Base-by-base conservation (phyloP, 2,329 filamentous ascomycete species). In the Microcyclosporella mali region DNA sequence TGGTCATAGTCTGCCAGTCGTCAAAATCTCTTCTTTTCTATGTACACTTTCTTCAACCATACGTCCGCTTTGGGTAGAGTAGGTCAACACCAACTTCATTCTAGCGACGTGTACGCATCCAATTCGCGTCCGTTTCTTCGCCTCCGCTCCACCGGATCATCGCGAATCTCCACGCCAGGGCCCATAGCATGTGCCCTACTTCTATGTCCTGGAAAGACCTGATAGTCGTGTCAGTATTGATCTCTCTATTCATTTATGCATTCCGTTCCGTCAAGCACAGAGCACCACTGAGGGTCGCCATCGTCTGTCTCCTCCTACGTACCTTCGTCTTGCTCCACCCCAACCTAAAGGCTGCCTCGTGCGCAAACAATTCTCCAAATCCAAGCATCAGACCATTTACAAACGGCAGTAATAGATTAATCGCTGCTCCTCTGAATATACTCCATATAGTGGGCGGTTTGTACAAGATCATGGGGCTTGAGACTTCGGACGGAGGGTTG, bases 351-450 rank as follows among this genome's bases (percentile, higher is more conserved):
- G 92, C 92, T 38, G 87, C 84, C 70, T 98, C 92, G 62, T 98
- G 92, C 41, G 92, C 92, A 66, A 98, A 90, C 39, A 98, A 70
- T 70, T 98, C 92, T 55, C 92, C 92, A 61, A 98, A 95, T 2
- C 92, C 92, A 59, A 98, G 70, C 92, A 98, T 98, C 73, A 98
- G 78, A 35, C 92, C 92, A 69, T 98, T 98, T 61, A 98, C 80
- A 60, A 98, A 98, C 0, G 92, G 92, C 15, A 98, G 70, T 1
- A 98, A 59, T n/a, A 98, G 72, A 65, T 98, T 98, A 69, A 98
- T 98, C 4, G 89, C 88, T 12, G 88, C 87, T 29, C 92, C 88
- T 42, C 90, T 81, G 41, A 95, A 54, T 50, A 98, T 66, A 8
- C 85, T 81, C 86, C 87, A 95, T 33, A 94, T 59, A 0, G 88